A percentile compares a stretch with the other conserved stretches of the same genome.
Evolutionary conservation across 148 eudicot genomes (phyloP).

Genomic region (Fallopia convolvulus): DNA sequence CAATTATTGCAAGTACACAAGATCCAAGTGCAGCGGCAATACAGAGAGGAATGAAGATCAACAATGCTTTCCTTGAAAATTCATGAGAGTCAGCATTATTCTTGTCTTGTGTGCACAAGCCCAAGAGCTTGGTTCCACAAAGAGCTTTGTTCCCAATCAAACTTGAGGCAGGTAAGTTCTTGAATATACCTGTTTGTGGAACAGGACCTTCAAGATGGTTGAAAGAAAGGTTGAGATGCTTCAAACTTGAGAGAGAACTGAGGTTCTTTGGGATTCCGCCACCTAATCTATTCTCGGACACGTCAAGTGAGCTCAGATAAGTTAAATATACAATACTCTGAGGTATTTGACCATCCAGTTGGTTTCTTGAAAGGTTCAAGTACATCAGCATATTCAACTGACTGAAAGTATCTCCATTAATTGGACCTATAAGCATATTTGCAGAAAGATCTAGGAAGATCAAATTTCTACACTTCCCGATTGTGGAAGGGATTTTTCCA

Average conservation of each 20-base stretch:
- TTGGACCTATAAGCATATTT: constrained; percentile 47
- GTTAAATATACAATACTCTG: constrained; percentile 32
- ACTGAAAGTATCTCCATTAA: constrained; percentile 29
- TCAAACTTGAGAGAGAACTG: constrained; percentile 31
- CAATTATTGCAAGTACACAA: constrained; percentile 18
- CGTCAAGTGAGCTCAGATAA: constrained; percentile 44
- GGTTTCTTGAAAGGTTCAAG: constrained; percentile 64
- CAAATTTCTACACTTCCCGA: constrained; percentile 63
- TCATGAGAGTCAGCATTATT: constrained; percentile 7
- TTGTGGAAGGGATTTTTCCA: constrained; percentile 47
- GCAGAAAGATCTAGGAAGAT: constrained; percentile 53
- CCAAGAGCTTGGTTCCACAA: constrained; percentile 44
- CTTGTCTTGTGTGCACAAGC: constrained; percentile 29
- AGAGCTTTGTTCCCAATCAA: constrained; percentile 65
- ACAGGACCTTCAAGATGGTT: constrained; percentile 75
- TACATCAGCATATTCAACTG: constrained; percentile 29
- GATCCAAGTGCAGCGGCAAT: constrained; percentile 26
- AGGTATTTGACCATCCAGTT: constrained; percentile 53
- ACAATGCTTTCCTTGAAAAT: constrained; percentile 27
- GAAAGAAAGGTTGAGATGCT: constrained; percentile 57
- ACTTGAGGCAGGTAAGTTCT: constrained; percentile 31
- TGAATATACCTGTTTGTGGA: constrained; percentile 44
- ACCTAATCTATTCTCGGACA: constrained; percentile 50
- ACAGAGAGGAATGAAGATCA: constrained; percentile 40
- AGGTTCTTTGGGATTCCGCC: constrained; percentile 59